A percentile compares a stretch with the other conserved stretches of the same genome.
These are phyloP conservation scores for Geotrichum reessii DNA, from an alignment of 1,139 yeast species.

Conservation along the genomic window DNA sequence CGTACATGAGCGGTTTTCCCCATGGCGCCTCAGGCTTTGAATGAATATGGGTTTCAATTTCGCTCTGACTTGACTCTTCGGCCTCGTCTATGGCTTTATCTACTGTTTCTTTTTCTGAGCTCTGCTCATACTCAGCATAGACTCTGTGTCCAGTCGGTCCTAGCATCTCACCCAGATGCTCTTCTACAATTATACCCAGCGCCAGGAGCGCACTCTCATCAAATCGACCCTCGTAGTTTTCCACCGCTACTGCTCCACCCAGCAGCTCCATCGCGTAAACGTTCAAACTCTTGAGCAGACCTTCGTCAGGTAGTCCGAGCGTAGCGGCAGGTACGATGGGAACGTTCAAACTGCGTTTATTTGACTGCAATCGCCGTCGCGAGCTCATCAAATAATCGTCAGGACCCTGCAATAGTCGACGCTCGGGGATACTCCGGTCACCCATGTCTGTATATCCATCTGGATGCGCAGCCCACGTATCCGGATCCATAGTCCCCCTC, in stretches of 20 bases:
- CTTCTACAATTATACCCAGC: slow-evolving; percentile 35
- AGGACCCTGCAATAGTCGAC: not conserved
- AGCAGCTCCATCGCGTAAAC: slow-evolving; percentile 10
- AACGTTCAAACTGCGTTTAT: not conserved
- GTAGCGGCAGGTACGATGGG: not conserved
- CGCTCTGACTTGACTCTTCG: not conserved
- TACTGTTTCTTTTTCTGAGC: not conserved
- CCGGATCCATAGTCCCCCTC: not conserved
- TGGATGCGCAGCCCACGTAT: not conserved
- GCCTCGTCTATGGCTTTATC: not conserved
- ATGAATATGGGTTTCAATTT: not conserved
- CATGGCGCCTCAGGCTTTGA: not conserved
- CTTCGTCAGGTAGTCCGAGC: not conserved
- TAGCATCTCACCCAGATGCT: slow-evolving; percentile 26
- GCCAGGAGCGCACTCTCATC: slow-evolving; percentile 35
- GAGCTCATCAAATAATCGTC: not conserved
- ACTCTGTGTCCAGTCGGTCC: slow-evolving; percentile 31
- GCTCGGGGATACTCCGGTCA: not conserved
- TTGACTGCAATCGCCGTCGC: not conserved
- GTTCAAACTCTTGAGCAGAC: slow-evolving; percentile 1
- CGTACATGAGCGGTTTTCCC: not conserved
- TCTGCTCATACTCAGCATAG: slow-evolving; percentile 14
- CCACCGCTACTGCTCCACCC: slow-evolving; percentile 7
- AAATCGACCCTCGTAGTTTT: slow-evolving; percentile 20
- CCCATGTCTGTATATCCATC: not conserved